Base-by-base conservation (phyloP, 2,329 filamentous ascomycete species). In the Trichoderma breve region DNA sequence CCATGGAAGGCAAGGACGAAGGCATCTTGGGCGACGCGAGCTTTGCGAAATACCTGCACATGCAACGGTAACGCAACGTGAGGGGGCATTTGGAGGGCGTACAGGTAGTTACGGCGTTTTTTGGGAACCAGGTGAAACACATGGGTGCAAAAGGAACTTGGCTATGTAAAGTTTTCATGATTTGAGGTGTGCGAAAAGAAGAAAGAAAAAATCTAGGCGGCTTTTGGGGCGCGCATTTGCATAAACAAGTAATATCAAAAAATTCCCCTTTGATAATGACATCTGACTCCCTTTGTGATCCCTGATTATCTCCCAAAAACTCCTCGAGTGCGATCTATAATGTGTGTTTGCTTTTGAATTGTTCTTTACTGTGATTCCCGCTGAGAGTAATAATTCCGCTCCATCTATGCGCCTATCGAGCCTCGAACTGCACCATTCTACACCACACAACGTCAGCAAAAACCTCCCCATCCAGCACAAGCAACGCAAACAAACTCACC, bases 361-460 rank as follows among this genome's bases (percentile, higher is more conserved):
- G 8, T 43, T 26, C 58, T 28, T 26, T 24, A 18, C 9, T 12
- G 3, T 26, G 21, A 6, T 3, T 39, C 28, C 70, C 60, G 24
- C 14, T 21, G 11, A 70, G 14, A 18, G 51, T 34, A 14, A 32
- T 34, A 9, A 55, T 28, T 18, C 21, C 34, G 32, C 18, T 60
- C 15, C 18, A 4, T 47, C 30, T 21, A 53, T 11, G 11, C 43
- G 28, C 36, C 32, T 62, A 98, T 83, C 95, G 90, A 66, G 96
- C 96, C 86, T 99, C 95, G 79, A 99, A 98, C 84, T 99, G 96
- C 66, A 98, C 95, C 95, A 98, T 98, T 80, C 95, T 97, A 72
- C 15, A 60, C 30, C 51, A 26, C 61, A 21, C 2, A 24, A 24
- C 21, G 43, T 70, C 65, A 72, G 65, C 60, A 30, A 43, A 26